A percentile compares a stretch with the other conserved stretches of the same genome.
Evolutionary conservation across 176 grass and related monocot genomes (phyloP).

Genomic region (Carex kokanica): DNA sequence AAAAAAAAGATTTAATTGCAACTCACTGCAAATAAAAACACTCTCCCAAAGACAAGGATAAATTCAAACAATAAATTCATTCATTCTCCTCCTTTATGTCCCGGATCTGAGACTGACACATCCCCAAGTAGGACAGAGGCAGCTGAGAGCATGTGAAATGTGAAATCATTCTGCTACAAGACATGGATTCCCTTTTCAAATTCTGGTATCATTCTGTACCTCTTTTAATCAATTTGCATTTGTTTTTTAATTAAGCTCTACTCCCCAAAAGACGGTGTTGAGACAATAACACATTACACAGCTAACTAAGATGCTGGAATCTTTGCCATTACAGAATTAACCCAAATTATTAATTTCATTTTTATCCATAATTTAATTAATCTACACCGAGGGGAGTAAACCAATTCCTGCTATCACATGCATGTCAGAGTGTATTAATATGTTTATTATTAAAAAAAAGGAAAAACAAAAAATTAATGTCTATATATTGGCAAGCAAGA

Average conservation of each 20-base stretch:
- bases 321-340: constrained; percentile 11
- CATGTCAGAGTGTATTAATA: neutral
- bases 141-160: constrained; percentile 1
- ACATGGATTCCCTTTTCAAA: constrained; percentile 27
- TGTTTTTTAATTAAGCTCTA: neutral
- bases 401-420: constrained; percentile 7
- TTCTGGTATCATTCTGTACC: neutral
- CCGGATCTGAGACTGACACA: neutral
- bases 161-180: constrained; percentile 18
- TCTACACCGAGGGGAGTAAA: neutral
- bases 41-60: neutral
- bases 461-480: no score
- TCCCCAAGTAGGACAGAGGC: neutral
- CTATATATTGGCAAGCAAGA: no score
- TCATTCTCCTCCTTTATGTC: neutral
- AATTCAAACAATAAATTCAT: neutral
- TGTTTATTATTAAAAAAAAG: no score
- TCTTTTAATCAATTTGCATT: constrained; percentile 21
- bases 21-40: neutral
- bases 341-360: neutral
- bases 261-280: constrained; percentile 6
- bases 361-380: neutral
- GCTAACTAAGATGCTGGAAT: neutral
- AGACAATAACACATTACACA: constrained; percentile 13
- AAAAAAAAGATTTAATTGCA: no score